phyloP scores from a whole-genome alignment of 768 basidiomycete genomes.

The Mycena capillaripes region DNA sequence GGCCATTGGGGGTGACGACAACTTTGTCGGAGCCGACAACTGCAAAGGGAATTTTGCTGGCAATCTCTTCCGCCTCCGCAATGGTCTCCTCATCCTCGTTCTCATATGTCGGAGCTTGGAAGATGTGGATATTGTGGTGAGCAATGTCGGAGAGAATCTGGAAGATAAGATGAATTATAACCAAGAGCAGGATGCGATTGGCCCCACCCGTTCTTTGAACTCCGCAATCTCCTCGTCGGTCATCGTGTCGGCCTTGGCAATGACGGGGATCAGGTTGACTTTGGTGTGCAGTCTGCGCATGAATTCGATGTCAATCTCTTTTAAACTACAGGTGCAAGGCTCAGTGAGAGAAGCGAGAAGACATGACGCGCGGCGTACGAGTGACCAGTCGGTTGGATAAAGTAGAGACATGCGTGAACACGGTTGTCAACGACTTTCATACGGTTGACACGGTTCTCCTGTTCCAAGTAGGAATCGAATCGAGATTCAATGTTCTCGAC shows the following conservation, averaged over 20 bases:
- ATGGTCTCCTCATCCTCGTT: slow-evolving; percentile 99
- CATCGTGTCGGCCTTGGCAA: slow-evolving; percentile 98
- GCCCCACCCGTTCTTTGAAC: slow-evolving; percentile 90
- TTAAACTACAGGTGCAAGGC: slow-evolving; percentile 70
- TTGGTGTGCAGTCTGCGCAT: slow-evolving; percentile 98
- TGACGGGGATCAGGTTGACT: slow-evolving; percentile 98
- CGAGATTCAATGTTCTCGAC: slow-evolving; percentile 98
- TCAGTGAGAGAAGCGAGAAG: slow-evolving; percentile 17
- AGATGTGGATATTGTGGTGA: slow-evolving; percentile 96
- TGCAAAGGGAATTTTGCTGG: slow-evolving; percentile 98
- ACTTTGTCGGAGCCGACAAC: slow-evolving; percentile 94
- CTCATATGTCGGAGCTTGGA: slow-evolving; percentile 97
- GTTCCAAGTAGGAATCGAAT: slow-evolving; percentile 97
- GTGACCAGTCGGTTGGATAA: slow-evolving; percentile 98
- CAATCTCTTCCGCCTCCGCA: slow-evolving; percentile 97
- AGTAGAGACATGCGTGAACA: slow-evolving; percentile 98
- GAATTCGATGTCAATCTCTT: slow-evolving; percentile 98
- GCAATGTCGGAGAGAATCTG: slow-evolving; percentile 95
- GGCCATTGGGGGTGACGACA: slow-evolving; percentile 88
- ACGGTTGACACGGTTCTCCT: slow-evolving; percentile 98
- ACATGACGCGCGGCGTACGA: slow-evolving; percentile 70
- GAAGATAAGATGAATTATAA: slow-evolving; percentile 3
- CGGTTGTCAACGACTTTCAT: slow-evolving; percentile 96
- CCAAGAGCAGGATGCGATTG: slow-evolving; percentile 2
- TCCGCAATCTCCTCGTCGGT: slow-evolving; percentile 95